Evolutionary conservation across 202 grass and related monocot species (phyloP).

Genomic region (Carex sylvatica): DNA sequence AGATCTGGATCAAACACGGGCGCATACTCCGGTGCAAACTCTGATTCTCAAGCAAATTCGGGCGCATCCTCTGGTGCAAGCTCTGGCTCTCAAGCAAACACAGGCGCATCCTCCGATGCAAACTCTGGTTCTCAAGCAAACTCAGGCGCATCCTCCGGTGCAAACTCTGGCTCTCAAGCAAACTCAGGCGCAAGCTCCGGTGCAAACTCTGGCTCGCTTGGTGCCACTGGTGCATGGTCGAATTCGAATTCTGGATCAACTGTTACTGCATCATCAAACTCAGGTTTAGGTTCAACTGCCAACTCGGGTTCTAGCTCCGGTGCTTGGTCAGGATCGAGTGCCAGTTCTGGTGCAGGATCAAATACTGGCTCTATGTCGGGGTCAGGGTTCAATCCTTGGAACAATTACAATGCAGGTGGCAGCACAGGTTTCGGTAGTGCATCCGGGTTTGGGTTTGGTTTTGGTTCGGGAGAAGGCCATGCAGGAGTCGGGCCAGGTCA

Average conservation of each 20-base stretch:
- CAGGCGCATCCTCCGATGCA: slow-evolving; percentile 12
- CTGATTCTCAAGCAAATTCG: slow-evolving; percentile 20
- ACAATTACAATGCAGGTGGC: neutral
- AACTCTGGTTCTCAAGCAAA: neutral
- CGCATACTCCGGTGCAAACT: neutral
- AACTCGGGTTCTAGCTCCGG: neutral
- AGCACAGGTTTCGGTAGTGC: slow-evolving; percentile 9
- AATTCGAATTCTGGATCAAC: slow-evolving; percentile 30
- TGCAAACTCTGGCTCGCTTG: neutral
- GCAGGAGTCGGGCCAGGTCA: neutral
- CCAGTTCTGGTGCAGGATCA: slow-evolving; percentile 13
- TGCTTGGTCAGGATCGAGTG: slow-evolving; percentile 21
- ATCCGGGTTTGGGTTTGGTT: slow-evolving; percentile 17
- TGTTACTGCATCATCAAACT: neutral
- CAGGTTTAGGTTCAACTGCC: neutral
- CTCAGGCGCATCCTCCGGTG: slow-evolving; percentile 1
- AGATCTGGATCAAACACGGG: neutral
- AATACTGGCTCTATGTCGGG: slow-evolving; percentile 21
- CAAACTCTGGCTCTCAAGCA: slow-evolving; percentile 16
- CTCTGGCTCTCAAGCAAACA: slow-evolving; percentile 9
- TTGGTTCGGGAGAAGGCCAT: neutral
- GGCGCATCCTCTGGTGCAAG: neutral
- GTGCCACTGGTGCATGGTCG: slow-evolving; percentile 18
- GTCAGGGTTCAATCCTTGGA: no score
- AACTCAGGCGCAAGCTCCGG: neutral